Conservation (phyloP, 306 rosid species). For the Cicer judaicum region DNA sequence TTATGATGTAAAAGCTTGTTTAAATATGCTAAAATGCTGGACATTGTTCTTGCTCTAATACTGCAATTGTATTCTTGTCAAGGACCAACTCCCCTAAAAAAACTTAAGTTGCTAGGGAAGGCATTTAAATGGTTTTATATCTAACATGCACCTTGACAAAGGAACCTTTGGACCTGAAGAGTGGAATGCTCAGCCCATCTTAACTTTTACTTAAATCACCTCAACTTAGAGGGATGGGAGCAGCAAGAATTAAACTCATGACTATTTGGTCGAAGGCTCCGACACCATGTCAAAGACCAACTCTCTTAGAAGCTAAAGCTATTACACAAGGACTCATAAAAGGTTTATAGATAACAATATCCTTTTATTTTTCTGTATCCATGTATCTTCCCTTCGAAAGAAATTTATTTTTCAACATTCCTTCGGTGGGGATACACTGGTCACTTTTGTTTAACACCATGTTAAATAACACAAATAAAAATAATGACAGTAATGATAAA, state of each 20-base stretch:
- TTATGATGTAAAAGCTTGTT: conserved; percentile 22
- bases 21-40: background rate
- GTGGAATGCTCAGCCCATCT: background rate
- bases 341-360: background rate
- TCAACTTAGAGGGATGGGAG: background rate
- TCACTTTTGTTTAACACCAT: conserved; percentile 13
- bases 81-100: conserved; percentile 7
- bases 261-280: background rate
- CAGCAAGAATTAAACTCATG: background rate
- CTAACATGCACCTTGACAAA: background rate
- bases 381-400: conserved; percentile 3
- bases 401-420: conserved; percentile 14
- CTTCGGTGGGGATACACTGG: background rate
- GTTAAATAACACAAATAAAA: background rate
- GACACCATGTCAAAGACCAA: conserved; percentile 1
- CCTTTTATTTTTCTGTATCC: conserved; percentile 16
- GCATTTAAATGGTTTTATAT: background rate
- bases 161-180: background rate
- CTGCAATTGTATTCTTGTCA: conserved; percentile 4
- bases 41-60: conserved; percentile 8
- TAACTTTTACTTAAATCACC: background rate
- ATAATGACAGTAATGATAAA: background rate
- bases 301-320: background rate
- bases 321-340: background rate
- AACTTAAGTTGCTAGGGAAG: background rate